Percentiles rank a stretch among this genome's conserved stretches.
Conservation (phyloP, 129 eudicot species). For the Pulicaria dysenterica region DNA sequence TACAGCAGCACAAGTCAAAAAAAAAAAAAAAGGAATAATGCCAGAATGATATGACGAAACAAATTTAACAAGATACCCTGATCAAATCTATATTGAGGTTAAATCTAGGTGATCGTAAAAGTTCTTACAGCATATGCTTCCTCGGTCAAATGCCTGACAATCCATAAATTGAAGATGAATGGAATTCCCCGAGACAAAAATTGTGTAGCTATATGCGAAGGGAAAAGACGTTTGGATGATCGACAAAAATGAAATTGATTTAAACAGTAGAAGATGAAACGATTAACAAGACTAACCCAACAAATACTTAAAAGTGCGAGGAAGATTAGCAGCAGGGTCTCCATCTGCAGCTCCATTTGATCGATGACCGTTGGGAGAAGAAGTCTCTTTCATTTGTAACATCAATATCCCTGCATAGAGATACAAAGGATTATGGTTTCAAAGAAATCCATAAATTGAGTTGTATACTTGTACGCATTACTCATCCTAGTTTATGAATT, state of each 20-base stretch:
- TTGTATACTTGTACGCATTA: too few relatives aligned
- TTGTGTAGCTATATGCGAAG: conserved; percentile 72
- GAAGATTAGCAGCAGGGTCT: conserved; percentile 64
- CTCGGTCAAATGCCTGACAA: conserved; percentile 76
- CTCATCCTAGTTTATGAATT: too few relatives aligned
- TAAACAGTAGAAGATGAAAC: not conserved
- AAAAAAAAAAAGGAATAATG: too few relatives aligned
- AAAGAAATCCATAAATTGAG: not conserved
- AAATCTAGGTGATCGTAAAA: not conserved
- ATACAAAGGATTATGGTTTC: not conserved
- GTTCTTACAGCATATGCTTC: conserved; percentile 79
- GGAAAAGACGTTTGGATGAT: not conserved
- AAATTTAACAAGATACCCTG: not conserved
- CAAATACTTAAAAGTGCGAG: conserved; percentile 90
- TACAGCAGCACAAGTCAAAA: too few relatives aligned
- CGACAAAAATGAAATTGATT: not conserved
- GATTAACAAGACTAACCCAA: conserved; percentile 49
- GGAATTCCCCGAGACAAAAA: conserved; percentile 93
- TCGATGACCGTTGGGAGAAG: conserved; percentile 17
- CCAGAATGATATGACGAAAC: not conserved
- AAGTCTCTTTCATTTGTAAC: conserved; percentile 13
- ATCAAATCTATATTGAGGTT: not conserved
- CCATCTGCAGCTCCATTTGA: conserved; percentile 20
- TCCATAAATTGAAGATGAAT: conserved; percentile 92
- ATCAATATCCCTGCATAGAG: conserved; percentile 1